Evolutionary conservation across 352 stramenopile species (phyloP).

Genomic region (Thraustotheca clavata): DNA sequence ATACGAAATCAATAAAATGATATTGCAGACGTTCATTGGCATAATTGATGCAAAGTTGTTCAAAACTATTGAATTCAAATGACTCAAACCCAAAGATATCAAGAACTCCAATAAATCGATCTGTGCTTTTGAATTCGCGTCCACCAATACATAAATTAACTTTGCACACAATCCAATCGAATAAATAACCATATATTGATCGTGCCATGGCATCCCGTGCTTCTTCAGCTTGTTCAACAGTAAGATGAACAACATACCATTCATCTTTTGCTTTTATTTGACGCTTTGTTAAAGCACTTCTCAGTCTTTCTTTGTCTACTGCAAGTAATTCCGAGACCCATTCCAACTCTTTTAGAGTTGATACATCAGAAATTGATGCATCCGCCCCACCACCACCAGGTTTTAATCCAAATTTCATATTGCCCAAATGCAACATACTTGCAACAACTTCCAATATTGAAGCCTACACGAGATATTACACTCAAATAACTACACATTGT

Average conservation of each 20-base stretch:
- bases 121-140: not conserved
- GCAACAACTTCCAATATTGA: conserved; percentile 30
- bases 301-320: conserved; percentile 45
- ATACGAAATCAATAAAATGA: conserved; percentile 29
- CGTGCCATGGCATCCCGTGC: conserved; percentile 76
- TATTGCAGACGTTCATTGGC: conserved; percentile 28
- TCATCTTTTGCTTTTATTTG: conserved; percentile 71
- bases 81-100: conserved; percentile 33
- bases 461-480: not conserved
- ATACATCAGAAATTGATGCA: conserved; percentile 5
- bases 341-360: conserved; percentile 22
- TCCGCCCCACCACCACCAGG: not conserved
- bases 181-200: conserved; percentile 79
- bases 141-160: conserved; percentile 18
- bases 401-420: conserved; percentile 39
- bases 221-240: conserved; percentile 43
- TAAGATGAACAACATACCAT: conserved; percentile 30
- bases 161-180: conserved; percentile 71
- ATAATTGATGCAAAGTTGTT: conserved; percentile 32
- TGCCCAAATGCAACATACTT: conserved; percentile 40
- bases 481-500: conserved; percentile 17
- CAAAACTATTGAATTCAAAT: conserved; percentile 28
- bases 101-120: conserved; percentile 27
- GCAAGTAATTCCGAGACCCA: conserved; percentile 48
- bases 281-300: conserved; percentile 51